Evolutionary conservation across 1,139 yeast genomes (phyloP).

Genomic region (Saccharomyces hybrid): DNA sequence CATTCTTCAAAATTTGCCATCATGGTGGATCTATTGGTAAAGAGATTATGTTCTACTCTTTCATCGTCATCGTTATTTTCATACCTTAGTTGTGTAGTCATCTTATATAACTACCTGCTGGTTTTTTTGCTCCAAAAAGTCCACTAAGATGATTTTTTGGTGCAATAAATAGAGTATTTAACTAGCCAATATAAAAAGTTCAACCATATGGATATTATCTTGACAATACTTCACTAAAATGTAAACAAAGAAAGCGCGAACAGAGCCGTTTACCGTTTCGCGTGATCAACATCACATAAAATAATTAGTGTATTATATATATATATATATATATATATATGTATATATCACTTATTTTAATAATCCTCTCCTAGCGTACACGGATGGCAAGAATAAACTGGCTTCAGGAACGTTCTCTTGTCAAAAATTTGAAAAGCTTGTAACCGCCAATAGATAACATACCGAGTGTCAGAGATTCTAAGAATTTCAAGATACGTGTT

Average conservation of each 20-base stretch:
- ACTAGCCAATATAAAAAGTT: not conserved
- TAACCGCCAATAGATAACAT: slow-evolving; percentile 6
- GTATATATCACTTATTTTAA: not conserved
- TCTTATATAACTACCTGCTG: slow-evolving; percentile 5
- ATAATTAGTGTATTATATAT: too few relatives aligned
- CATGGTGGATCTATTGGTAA: slow-evolving; percentile 34
- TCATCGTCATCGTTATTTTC: slow-evolving; percentile 14
- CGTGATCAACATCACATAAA: not conserved
- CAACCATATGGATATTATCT: slow-evolving; percentile 33
- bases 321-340: not conserved
- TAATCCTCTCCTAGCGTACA: not conserved
- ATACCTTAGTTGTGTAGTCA: slow-evolving; percentile 19
- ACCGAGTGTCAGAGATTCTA: slow-evolving; percentile 17
- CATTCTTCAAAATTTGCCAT: slow-evolving; percentile 81
- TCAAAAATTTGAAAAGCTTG: slow-evolving; percentile 1
- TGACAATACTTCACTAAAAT: not conserved
- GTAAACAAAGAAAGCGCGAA: not conserved
- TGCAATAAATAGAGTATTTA: too few relatives aligned
- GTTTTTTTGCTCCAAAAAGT: not conserved
- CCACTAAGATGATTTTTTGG: not conserved
- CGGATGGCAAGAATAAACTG: not conserved
- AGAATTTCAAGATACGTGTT: slow-evolving; percentile 23
- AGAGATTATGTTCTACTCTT: slow-evolving; percentile 24
- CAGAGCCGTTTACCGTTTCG: not conserved
- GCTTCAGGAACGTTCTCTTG: not conserved